Evolutionary conservation across 495 filamentous ascomycete genomes (phyloP), one percentile per base, ranked within the genome.

Genomic region (Haplographium delicatum): DNA sequence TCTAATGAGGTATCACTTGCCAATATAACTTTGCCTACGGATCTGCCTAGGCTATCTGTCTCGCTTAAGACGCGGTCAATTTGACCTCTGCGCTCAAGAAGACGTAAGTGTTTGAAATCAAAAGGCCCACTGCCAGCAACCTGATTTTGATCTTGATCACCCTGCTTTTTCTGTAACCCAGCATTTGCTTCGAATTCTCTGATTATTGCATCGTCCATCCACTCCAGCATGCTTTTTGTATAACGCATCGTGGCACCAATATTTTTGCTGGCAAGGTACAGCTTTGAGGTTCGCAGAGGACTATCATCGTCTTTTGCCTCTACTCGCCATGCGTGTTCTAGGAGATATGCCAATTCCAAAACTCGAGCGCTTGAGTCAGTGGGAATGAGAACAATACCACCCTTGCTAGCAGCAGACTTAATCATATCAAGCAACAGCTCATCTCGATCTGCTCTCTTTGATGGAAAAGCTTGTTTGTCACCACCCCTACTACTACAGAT

Each of bases 181-280:
- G 65, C 56, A 1, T 84, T 81, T 1, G 84, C 82, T 66, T 99
- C 94, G 49, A 96, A 94, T 54, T 96, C 90, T 40, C 84, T 79
- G 44, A 95, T 80, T 42, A 99, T 89, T 41, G 78, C 84, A 58
- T 96, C 90, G 60, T 96, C 90, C 89, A 96, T 97, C 93, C 93
- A 99, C 64, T 99, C 93, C 46, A 97, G 69, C 89, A 97, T 95
- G 63, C 91, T 96, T 53, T 89, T 78, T 13, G 91, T 86, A 47
- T 95, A 83, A 48, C 85, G 72, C 83, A 95, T 88, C 1, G 88
- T 91, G 20, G 86, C 86, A 44, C 81, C 78, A 44, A 85, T 82
- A 53, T 84, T 91, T 40, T 79, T 83, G 16, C 88, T 88, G 0
- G 88, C 91, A 28, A 99, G 67, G 62, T 90, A 96, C 0, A 96